Evolutionary conservation across 768 basidiomycete genomes (phyloP), one percentile per base, ranked within the genome.

Genomic region (Lactifluus subvellereus): DNA sequence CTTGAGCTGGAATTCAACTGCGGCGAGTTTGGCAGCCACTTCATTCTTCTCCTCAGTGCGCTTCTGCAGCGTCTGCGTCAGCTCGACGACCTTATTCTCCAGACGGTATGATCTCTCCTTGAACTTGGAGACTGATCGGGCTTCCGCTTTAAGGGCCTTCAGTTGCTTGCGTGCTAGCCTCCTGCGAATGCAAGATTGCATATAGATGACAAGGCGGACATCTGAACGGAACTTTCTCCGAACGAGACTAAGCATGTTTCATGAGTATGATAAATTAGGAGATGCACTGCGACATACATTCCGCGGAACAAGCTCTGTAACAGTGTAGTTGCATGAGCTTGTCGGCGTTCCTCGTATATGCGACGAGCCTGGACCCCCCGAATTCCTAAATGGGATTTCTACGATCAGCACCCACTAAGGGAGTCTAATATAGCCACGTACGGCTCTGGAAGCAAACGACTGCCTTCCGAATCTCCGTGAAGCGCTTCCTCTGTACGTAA

Each of bases 61-160:
- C 71, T 82, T 87, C 74, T 98, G 97, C 13, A 99, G 82, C 16
- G 78, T 85, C 73, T 99, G 97, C 0, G 97, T 98, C 65, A 99
- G 88, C 72, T 98, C 96, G 62, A 99, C 93, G 49, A 99, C 97
- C 77, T 98, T 99, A 81, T 98, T 99, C 78, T 99, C 97, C 60
- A 99, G 81, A 68, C 85, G 86, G 72, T 98, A 98, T 0, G 96
- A 98, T 68, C 96, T 97, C 76, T 97, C 94, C 77, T 97, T 98
- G 85, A 96, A 98, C 72, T 94, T 97, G 68, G 91, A 90, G 33
- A 95, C 95, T 1, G 97, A 98, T 56, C 94, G 92, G 6, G 97
- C 97, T 74, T 99, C 97, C 8, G 87, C 83, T 71, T 83, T 88
- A 66, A 99, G 84, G 10, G 77, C 78, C 69, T 88, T 90, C 66